Evolutionary conservation across 1,284 basidiomycete genomes (phyloP).

Genomic region (Trichosporon sp.): DNA sequence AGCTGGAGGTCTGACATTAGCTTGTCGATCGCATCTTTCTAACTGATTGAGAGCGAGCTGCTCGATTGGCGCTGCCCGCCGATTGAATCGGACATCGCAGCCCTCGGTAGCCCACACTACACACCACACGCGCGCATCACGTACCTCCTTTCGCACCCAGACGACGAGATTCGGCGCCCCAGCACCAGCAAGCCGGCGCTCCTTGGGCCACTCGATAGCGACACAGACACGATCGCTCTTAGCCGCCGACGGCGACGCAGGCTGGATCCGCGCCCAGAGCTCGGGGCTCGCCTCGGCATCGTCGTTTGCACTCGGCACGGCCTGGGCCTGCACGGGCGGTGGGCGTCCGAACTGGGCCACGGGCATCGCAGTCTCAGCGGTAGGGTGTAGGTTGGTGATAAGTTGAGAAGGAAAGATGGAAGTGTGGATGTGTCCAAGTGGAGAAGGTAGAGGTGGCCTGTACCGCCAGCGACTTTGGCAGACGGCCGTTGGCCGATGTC

Average conservation of each 20-base stretch:
- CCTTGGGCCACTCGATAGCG: slow-evolving; percentile 15
- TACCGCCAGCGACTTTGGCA: too few relatives aligned
- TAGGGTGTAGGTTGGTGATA: neutral
- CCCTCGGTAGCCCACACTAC: neutral
- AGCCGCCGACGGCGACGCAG: too few relatives aligned
- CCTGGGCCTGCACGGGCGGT: slow-evolving; percentile 9
- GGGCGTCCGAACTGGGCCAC: slow-evolving; percentile 15
- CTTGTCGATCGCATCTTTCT: neutral
- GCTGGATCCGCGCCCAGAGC: slow-evolving; percentile 13
- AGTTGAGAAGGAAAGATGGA: neutral
- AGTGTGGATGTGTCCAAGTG: neutral
- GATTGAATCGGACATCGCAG: too few relatives aligned
- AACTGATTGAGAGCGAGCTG: too few relatives aligned
- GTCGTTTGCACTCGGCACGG: slow-evolving; percentile 10
- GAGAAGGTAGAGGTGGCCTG: neutral
- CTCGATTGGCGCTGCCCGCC: too few relatives aligned
- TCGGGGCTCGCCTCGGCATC: slow-evolving; percentile 13
- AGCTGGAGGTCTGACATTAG: neutral
- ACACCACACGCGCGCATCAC: too few relatives aligned
- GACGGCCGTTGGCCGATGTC: too few relatives aligned
- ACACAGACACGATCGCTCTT: slow-evolving; percentile 9
- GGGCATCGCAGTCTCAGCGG: too few relatives aligned
- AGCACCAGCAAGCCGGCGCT: slow-evolving; percentile 12
- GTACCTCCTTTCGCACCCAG: slow-evolving; percentile 10
- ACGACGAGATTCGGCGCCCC: slow-evolving; percentile 14